Evolutionary conservation across 2,329 filamentous ascomycete species (phyloP).

Genomic region (Catunica adiposa): DNA sequence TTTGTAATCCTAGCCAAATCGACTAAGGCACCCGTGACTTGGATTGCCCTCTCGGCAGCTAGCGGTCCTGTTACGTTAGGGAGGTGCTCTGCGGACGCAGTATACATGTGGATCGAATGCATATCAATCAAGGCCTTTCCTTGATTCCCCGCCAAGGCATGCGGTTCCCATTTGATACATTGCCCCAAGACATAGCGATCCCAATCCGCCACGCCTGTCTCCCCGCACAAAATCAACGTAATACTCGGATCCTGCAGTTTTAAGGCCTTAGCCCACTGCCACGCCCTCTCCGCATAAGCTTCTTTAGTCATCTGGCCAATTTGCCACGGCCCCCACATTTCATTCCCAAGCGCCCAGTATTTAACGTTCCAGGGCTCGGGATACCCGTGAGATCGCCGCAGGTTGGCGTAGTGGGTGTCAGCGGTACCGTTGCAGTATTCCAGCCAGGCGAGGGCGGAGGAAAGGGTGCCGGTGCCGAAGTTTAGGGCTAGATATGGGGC

Average conservation of each 20-base stretch:
- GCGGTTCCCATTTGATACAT: conserved; percentile 33
- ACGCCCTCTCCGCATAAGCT: conserved; percentile 50
- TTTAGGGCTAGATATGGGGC: conserved; percentile 70
- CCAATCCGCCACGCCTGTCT: conserved; percentile 53
- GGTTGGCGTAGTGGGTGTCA: conserved; percentile 67
- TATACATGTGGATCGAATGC: conserved; percentile 71
- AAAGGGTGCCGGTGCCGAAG: conserved; percentile 54
- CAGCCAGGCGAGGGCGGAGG: conserved; percentile 51
- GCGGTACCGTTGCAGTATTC: conserved; percentile 73
- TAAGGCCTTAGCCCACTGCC: conserved; percentile 56
- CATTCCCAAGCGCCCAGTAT: conserved; percentile 76
- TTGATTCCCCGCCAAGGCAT: conserved; percentile 21
- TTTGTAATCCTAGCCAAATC: conserved; percentile 60
- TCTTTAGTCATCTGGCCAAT: conserved; percentile 53
- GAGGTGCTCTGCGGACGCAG: conserved; percentile 35
- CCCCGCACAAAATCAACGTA: conserved; percentile 56
- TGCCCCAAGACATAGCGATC: conserved; percentile 57
- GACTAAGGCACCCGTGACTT: conserved; percentile 51
- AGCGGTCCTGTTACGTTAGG: conserved; percentile 38
- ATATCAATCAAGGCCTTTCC: conserved; percentile 46
- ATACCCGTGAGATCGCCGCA: conserved; percentile 58
- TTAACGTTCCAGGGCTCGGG: conserved; percentile 64
- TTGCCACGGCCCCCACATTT: conserved; percentile 51
- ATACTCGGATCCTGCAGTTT: conserved; percentile 56
- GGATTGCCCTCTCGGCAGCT: conserved; percentile 56